Conservation (phyloP, 2,329 filamentous ascomycete species). For the Xylaria sp. region DNA sequence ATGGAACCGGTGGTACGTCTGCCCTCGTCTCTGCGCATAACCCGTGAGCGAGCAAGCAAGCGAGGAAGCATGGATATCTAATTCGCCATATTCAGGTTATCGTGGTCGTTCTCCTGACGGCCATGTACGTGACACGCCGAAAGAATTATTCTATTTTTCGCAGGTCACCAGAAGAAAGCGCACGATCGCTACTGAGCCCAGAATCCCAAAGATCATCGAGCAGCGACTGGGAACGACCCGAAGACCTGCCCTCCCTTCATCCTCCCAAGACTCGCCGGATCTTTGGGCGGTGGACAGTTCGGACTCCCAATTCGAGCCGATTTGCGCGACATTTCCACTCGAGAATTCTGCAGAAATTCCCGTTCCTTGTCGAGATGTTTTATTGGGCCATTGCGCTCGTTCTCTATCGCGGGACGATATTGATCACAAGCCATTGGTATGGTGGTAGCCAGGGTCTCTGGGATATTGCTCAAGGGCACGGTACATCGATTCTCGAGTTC, state of each 20-base stretch:
- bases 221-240: conserved; percentile 39
- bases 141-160: conserved; percentile 52
- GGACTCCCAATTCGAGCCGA: conserved; percentile 67
- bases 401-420: conserved; percentile 70
- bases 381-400: conserved; percentile 76
- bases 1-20: conserved; percentile 42
- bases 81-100: conserved; percentile 48
- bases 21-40: neutral
- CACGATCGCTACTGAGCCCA: conserved; percentile 39
- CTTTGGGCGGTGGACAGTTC: conserved; percentile 49
- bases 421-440: conserved; percentile 62
- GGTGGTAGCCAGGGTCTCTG: conserved; percentile 60
- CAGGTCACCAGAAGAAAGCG: conserved; percentile 35
- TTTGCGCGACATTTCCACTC: conserved; percentile 69
- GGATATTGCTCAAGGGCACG: conserved; percentile 59
- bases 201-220: conserved; percentile 41
- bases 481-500: conserved; percentile 55
- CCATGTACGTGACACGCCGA: conserved; percentile 54
- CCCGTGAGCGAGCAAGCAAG: neutral
- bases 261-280: conserved; percentile 48
- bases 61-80: conserved; percentile 2
- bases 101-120: conserved; percentile 52
- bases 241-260: conserved; percentile 36
- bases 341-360: conserved; percentile 70
- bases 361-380: conserved; percentile 79